A percentile compares a stretch with the other conserved stretches of the same genome.
Conservation (phyloP, 78 protist species). For the Dictyostelium firmibasis region DNA sequence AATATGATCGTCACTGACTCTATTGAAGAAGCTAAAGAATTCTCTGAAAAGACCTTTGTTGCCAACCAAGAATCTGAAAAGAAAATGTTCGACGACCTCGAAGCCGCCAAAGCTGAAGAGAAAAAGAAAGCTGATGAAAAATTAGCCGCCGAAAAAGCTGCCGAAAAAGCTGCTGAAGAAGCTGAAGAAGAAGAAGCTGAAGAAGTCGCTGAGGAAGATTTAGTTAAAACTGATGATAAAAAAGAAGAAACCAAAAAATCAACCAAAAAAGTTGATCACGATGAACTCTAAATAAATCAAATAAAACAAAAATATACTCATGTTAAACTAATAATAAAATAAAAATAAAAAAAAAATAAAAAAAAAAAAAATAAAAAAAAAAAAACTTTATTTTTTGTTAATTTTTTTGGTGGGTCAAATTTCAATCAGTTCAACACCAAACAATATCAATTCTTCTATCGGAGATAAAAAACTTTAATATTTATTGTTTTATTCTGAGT, state of each 20-base stretch:
- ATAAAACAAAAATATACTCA: not conserved
- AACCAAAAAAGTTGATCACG: slow-evolving; percentile 71
- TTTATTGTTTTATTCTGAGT: not conserved
- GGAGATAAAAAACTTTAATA: no score
- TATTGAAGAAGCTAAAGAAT: slow-evolving; percentile 64
- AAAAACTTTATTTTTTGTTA: not conserved
- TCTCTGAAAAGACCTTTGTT: slow-evolving; percentile 82
- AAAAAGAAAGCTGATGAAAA: slow-evolving; percentile 62
- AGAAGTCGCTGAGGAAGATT: slow-evolving; percentile 44
- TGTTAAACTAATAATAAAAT: not conserved
- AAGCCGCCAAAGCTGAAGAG: slow-evolving; percentile 44
- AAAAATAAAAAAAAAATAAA: not conserved
- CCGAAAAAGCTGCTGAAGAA: slow-evolving; percentile 14
- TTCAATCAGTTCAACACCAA: not conserved
- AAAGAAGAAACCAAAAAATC: slow-evolving; percentile 13
- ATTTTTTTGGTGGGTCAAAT: not conserved
- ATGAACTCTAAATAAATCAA: slow-evolving; percentile 71
- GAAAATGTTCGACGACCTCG: slow-evolving; percentile 80
- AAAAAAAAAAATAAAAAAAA: no score
- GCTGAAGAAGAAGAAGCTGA: slow-evolving; percentile 22
- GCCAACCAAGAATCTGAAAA: slow-evolving; percentile 80
- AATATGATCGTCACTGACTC: slow-evolving; percentile 97
- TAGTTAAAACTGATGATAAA: not conserved
- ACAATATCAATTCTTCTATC: not conserved
- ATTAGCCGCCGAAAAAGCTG: slow-evolving; percentile 43